A percentile compares a stretch with the other conserved stretches of the same genome.
phyloP scores from a whole-genome alignment of 768 basidiomycete species.

The Pleurotus cornucopiae region DNA sequence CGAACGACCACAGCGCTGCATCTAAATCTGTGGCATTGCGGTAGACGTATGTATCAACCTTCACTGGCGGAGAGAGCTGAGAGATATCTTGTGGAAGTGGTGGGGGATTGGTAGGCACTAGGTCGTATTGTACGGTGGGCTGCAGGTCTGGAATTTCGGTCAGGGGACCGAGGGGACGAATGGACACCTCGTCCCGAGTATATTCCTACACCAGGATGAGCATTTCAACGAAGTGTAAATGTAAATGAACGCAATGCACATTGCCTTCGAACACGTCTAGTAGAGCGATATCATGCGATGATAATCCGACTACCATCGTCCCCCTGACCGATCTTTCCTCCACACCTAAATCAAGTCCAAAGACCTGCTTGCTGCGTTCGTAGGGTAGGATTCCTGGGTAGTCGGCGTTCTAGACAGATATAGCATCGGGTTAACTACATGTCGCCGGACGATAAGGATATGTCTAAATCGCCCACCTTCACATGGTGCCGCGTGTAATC shows the following conservation, averaged over 20 bases:
- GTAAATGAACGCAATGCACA: slow-evolving; percentile 34
- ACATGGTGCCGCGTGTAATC: slow-evolving; percentile 81
- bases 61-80: slow-evolving; percentile 29
- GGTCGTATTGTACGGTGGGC: slow-evolving; percentile 22
- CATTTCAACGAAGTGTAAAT: neutral
- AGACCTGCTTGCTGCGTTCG: slow-evolving; percentile 39
- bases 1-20: slow-evolving; percentile 72
- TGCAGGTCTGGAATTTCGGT: slow-evolving; percentile 16
- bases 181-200: slow-evolving; percentile 43
- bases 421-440: neutral
- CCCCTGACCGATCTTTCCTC: slow-evolving; percentile 77
- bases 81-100: slow-evolving; percentile 29
- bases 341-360: slow-evolving; percentile 42
- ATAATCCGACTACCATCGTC: slow-evolving; percentile 72
- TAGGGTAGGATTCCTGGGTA: slow-evolving; percentile 83
- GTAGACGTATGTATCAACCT: slow-evolving; percentile 79
- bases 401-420: slow-evolving; percentile 49
- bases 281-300: slow-evolving; percentile 51
- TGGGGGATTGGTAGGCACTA: slow-evolving; percentile 40
- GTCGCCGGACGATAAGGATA: no score
- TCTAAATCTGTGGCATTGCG: slow-evolving; percentile 39
- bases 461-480: slow-evolving; percentile 37
- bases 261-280: slow-evolving; percentile 83
- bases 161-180: slow-evolving; percentile 50
- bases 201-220: slow-evolving; percentile 59